Conservation (phyloP, 768 basidiomycete species). For the Galerina marginata region DNA sequence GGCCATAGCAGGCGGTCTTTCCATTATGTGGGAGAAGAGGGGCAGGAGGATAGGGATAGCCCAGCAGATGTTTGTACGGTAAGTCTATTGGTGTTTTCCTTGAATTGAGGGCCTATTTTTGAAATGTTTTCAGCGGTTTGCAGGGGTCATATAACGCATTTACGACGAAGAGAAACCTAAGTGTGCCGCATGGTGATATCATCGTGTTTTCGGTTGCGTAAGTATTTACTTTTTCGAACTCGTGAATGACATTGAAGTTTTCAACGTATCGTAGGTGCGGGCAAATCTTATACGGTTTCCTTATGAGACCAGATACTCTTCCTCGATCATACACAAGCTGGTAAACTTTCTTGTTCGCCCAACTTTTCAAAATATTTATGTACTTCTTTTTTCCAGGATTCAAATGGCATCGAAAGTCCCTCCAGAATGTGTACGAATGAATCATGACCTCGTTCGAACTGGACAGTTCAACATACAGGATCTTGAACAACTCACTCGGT, state of each 20-base stretch:
- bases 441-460: slow-evolving; percentile 62
- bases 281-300: slow-evolving; percentile 84
- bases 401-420: slow-evolving; percentile 70
- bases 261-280: slow-evolving; percentile 57
- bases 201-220: slow-evolving; percentile 81
- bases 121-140: slow-evolving; percentile 61
- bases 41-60: slow-evolving; percentile 70
- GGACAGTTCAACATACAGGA: slow-evolving; percentile 59
- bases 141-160: slow-evolving; percentile 89
- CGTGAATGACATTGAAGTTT: background rate
- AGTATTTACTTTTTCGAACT: slow-evolving; percentile 21
- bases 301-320: slow-evolving; percentile 83
- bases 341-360: slow-evolving; percentile 41
- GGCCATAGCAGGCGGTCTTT: slow-evolving; percentile 70
- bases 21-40: slow-evolving; percentile 79
- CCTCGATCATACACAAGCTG: slow-evolving; percentile 78
- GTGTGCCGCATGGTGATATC: slow-evolving; percentile 83
- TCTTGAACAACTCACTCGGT: slow-evolving; percentile 57
- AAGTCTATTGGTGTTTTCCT: slow-evolving; percentile 28
- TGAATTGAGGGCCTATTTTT: background rate
- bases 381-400: slow-evolving; percentile 56
- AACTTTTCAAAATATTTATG: background rate
- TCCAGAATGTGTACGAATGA: slow-evolving; percentile 61
- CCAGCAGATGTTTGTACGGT: slow-evolving; percentile 91
- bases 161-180: slow-evolving; percentile 67